These are phyloP conservation scores for Ustilago esculenta DNA, from an alignment of 1,284 basidiomycete genomes.

Conservation along the genomic window DNA sequence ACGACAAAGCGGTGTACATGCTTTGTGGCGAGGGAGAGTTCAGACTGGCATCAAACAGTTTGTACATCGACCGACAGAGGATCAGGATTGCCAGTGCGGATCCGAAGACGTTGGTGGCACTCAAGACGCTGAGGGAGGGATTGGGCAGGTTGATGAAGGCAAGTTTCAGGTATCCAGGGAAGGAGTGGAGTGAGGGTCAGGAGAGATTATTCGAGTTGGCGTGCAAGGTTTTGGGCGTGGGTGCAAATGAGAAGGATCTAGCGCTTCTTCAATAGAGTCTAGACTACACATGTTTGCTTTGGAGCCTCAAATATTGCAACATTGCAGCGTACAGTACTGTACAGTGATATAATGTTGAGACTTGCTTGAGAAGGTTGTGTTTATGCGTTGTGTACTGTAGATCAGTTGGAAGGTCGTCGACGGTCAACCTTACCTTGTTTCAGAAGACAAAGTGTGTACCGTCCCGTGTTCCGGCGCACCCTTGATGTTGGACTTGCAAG, in stretches of 20 bases:
- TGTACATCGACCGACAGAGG: conserved; percentile 86
- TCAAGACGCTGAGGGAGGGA: conserved; percentile 81
- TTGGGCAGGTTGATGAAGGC: conserved; percentile 75
- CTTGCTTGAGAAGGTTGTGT: no score
- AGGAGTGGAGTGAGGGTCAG: conserved; percentile 74
- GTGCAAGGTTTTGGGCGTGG: conserved; percentile 67
- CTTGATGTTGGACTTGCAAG: no score
- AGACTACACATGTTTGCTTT: no score
- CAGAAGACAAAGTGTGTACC: no score
- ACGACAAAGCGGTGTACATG: conserved; percentile 83
- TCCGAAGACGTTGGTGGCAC: conserved; percentile 77
- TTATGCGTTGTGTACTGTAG: no score
- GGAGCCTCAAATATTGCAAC: no score
- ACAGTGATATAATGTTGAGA: no score
- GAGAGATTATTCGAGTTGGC: conserved; percentile 73
- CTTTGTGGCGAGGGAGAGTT: conserved; percentile 92
- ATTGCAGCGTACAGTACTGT: no score
- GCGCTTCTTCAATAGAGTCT: conserved; percentile 27
- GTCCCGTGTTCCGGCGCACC: no score
- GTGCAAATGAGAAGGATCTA: conserved; percentile 54
- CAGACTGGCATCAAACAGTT: conserved; percentile 79
- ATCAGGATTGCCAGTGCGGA: conserved; percentile 75
- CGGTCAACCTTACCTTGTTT: no score
- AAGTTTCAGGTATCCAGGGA: conserved; percentile 71
- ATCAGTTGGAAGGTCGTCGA: conserved; percentile 12